phyloP scores from a whole-genome alignment of 306 rosid species.

The Glycine tomentella region DNA sequence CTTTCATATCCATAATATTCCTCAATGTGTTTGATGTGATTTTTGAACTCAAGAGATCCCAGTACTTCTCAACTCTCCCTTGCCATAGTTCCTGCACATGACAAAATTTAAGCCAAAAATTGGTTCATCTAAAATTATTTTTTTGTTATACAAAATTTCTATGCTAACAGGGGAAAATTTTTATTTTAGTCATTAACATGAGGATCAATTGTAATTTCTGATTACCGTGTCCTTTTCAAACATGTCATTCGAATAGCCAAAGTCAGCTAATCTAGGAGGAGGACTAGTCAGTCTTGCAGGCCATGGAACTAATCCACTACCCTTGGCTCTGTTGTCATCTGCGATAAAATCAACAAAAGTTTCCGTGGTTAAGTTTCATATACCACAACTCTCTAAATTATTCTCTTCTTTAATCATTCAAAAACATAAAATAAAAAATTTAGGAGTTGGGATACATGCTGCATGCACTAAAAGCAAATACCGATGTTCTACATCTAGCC shows the following conservation, averaged over 20 bases:
- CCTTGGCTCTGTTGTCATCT: slow-evolving; percentile 77
- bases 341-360: slow-evolving; percentile 53
- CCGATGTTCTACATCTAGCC: too few species aligned
- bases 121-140: not conserved
- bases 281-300: slow-evolving; percentile 87
- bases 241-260: slow-evolving; percentile 86
- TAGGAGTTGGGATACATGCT: not conserved
- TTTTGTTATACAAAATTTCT: not conserved
- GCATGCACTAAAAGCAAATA: too few species aligned
- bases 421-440: not conserved
- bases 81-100: slow-evolving; percentile 80
- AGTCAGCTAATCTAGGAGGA: slow-evolving; percentile 95
- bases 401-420: not conserved
- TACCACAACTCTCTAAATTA: not conserved
- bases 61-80: slow-evolving; percentile 80
- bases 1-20: slow-evolving; percentile 97
- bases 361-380: slow-evolving; percentile 39
- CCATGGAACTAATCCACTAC: slow-evolving; percentile 95
- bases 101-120: slow-evolving; percentile 36
- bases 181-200: slow-evolving; percentile 20
- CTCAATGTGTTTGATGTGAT: slow-evolving; percentile 68
- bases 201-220: slow-evolving; percentile 31
- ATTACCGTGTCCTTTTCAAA: slow-evolving; percentile 89
- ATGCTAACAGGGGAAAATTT: not conserved
- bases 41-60: slow-evolving; percentile 81